Evolutionary conservation across 2,329 filamentous ascomycete species (phyloP).

Genomic region (Onygenales sp.): DNA sequence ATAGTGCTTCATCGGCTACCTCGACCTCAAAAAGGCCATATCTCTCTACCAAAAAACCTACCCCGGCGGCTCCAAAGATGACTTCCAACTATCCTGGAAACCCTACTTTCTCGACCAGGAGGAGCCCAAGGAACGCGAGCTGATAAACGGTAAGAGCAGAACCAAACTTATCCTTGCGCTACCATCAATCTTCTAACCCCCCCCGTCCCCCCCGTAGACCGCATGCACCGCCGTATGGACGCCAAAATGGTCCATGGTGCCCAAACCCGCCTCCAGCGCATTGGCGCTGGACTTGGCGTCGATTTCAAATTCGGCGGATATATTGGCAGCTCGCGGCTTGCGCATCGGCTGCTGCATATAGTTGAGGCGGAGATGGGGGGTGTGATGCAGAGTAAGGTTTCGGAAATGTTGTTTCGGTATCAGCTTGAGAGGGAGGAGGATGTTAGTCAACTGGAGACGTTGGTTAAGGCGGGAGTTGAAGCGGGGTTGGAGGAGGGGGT

Average conservation of each 20-base stretch:
- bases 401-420: slow-evolving; percentile 11
- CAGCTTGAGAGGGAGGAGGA: slow-evolving; percentile 16
- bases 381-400: slow-evolving; percentile 7
- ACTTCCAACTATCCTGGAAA: slow-evolving; percentile 9
- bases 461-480: slow-evolving; percentile 8
- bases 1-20: slow-evolving; percentile 13
- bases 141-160: slow-evolving; percentile 7
- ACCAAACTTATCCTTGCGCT: background rate
- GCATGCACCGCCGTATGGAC: slow-evolving; percentile 13
- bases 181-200: background rate
- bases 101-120: slow-evolving; percentile 12
- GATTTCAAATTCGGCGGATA: slow-evolving; percentile 13
- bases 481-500: slow-evolving; percentile 7
- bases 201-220: slow-evolving; percentile 7
- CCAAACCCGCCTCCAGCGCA: slow-evolving; percentile 12
- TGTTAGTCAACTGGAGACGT: slow-evolving; percentile 8
- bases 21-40: slow-evolving; percentile 9
- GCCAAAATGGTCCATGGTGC: slow-evolving; percentile 9
- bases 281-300: slow-evolving; percentile 10
- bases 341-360: slow-evolving; percentile 12
- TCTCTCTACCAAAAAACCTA: slow-evolving; percentile 11
- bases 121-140: slow-evolving; percentile 8
- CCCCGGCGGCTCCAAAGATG: slow-evolving; percentile 9
- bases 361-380: background rate
- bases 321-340: slow-evolving; percentile 13